Evolutionary conservation across 2,329 filamentous ascomycete genomes (phyloP), one percentile per base, ranked within the genome.

Genomic region (Pseudogymnoascus sp.): DNA sequence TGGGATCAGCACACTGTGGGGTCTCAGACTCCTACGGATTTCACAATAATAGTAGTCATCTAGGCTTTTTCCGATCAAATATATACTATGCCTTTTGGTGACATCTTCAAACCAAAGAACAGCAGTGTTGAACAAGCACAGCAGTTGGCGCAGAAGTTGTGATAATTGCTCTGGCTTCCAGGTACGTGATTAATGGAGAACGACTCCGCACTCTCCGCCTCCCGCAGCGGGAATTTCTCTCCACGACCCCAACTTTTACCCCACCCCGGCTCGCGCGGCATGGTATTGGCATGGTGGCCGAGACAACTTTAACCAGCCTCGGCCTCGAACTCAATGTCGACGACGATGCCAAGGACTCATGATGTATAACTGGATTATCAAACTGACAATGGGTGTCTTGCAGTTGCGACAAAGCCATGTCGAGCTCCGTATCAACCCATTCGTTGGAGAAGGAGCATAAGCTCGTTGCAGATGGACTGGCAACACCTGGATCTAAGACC

Each of bases 361-460:
- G 4, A 16, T 56, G 25, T 31, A 31, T 56, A 34, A 16, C 11
- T 56, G n/a, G 46, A 56, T 34, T 56, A 56, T 56, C 46, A 34
- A 31, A 56, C 46, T 56, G 6, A 56, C 46, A 18, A 56, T 56
- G 46, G 46, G 18, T 31, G 7, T 56, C 25, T 18, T 34, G 8
- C 25, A 56, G 46, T 56, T 56, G 25, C 25, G 8, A 34, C 25
- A 8, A 56, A 18, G 46, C 25, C 25, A 56, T 56, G 46, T 56
- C 46, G 46, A 56, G 46, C 25, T 56, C 46, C n/a, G 46, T 5
- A 34, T 56, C 46, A 12, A 10, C 46, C 7, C 46, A 56, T 16
- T 56, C 46, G 4, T n/a, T 56, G 46, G 46, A 56, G 46, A 56
- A 56, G 25, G 46, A 56, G 46, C 25, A 56, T 18, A 56, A 56